A percentile compares a stretch with the other conserved stretches of the same genome.
Conservation (phyloP, 83 land plant genomes). For the Diphasiastrum complanatum region DNA sequence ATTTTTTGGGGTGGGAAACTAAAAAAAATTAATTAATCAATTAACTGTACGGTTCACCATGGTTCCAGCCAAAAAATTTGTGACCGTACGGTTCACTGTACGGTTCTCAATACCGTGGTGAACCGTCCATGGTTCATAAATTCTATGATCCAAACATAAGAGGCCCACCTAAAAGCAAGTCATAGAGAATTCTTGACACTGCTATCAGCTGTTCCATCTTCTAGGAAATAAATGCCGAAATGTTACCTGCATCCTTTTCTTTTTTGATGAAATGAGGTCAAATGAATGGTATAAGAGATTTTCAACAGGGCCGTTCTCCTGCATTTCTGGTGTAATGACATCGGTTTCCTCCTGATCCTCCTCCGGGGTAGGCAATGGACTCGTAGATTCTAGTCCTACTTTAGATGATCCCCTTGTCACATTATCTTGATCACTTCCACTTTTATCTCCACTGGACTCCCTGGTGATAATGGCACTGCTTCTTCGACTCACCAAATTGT, state of each 20-base stretch:
- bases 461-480: slow-evolving; percentile 6
- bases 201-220: too few species aligned
- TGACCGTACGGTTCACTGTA: too few species aligned
- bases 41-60: too few species aligned
- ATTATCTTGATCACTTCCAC: neutral
- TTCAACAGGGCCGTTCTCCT: slow-evolving; percentile 17
- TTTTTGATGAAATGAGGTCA: slow-evolving; percentile 24
- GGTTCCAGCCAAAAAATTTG: too few species aligned
- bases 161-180: too few species aligned
- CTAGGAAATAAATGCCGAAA: neutral
- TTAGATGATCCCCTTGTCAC: neutral
- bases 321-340: slow-evolving; percentile 15
- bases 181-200: too few species aligned
- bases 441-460: slow-evolving; percentile 3
- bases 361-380: neutral
- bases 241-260: slow-evolving; percentile 29
- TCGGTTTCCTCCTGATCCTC: slow-evolving; percentile 22
- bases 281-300: slow-evolving; percentile 18
- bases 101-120: too few species aligned
- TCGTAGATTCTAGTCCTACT: neutral
- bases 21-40: too few species aligned
- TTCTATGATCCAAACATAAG: too few species aligned
- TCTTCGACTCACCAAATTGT: neutral
- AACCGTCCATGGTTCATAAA: too few species aligned
- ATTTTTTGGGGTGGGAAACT: too few species aligned